phyloP scores from a whole-genome alignment of 2,329 filamentous ascomycete species.

The Sporothrix mexicana region DNA sequence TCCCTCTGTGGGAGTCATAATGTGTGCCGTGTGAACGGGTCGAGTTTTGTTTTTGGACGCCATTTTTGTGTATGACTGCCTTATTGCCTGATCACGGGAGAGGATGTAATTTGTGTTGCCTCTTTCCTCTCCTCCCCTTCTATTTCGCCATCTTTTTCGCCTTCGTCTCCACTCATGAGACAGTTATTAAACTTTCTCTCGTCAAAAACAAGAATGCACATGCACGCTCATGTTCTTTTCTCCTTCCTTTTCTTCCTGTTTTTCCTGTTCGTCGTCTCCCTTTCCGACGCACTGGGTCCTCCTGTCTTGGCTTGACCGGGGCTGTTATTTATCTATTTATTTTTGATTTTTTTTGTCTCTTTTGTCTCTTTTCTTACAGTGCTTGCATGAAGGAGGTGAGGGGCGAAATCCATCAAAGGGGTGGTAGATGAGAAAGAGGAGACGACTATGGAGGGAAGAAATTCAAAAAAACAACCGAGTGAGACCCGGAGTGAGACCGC shows the following conservation, averaged over 20 bases:
- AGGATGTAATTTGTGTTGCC: background rate
- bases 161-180: background rate
- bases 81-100: conserved; percentile 8
- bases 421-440: background rate
- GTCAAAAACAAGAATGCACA: background rate
- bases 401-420: too few relatives aligned
- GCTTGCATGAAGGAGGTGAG: conserved; percentile 7
- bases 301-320: background rate
- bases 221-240: too few relatives aligned
- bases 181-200: background rate
- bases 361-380: background rate
- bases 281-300: background rate
- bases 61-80: conserved; percentile 7
- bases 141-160: background rate
- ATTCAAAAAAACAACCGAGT: background rate
- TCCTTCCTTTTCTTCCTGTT: background rate
- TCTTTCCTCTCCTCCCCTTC: background rate
- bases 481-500: background rate
- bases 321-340: too few relatives aligned
- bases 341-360: background rate
- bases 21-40: background rate
- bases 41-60: background rate
- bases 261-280: background rate
- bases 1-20: background rate
- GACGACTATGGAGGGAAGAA: background rate